Percentiles rank a stretch among this genome's conserved stretches.
phyloP scores from a whole-genome alignment of 2,329 filamentous ascomycete genomes.

The Arachnomyces sp. region DNA sequence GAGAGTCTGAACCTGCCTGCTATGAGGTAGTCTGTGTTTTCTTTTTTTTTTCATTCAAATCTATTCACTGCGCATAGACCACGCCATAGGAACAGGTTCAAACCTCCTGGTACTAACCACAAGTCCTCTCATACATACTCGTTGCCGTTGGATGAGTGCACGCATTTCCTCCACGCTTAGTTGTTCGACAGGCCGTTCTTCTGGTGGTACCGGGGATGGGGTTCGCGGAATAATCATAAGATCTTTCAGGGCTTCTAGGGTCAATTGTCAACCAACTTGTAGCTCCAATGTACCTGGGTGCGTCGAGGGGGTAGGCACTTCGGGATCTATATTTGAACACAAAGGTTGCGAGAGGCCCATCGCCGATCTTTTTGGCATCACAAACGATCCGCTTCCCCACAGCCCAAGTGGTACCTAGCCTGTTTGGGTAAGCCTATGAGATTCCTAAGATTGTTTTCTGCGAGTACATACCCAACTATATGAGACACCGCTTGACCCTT shows the following conservation, averaged over 20 bases:
- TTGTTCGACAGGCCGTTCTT: conserved; percentile 16
- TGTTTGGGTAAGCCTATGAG: background rate
- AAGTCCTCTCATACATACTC: conserved; percentile 13
- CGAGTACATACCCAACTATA: conserved; percentile 10
- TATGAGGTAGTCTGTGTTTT: no score
- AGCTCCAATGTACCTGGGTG: background rate
- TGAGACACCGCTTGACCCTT: conserved; percentile 19
- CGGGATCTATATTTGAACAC: conserved; percentile 22
- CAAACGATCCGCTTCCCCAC: no score
- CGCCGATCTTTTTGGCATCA: no score
- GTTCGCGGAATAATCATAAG: conserved; percentile 22
- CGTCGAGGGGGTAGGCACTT: conserved; percentile 9
- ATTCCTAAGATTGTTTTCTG: conserved; percentile 1
- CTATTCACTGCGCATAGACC: no score
- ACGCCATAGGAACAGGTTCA: no score
- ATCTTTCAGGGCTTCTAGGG: conserved; percentile 20
- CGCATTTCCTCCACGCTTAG: conserved; percentile 17
- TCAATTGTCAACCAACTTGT: conserved; percentile 2
- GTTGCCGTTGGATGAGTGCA: conserved; percentile 15
- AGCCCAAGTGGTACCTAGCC: no score
- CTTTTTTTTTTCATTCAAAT: no score
- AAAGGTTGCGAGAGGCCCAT: conserved; percentile 17
- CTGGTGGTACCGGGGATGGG: conserved; percentile 19
- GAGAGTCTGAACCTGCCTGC: no score
- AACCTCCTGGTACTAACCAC: no score